Evolutionary conservation across 2,329 filamentous ascomycete genomes (phyloP).

Genomic region (Fusarium sterilihyphosum): DNA sequence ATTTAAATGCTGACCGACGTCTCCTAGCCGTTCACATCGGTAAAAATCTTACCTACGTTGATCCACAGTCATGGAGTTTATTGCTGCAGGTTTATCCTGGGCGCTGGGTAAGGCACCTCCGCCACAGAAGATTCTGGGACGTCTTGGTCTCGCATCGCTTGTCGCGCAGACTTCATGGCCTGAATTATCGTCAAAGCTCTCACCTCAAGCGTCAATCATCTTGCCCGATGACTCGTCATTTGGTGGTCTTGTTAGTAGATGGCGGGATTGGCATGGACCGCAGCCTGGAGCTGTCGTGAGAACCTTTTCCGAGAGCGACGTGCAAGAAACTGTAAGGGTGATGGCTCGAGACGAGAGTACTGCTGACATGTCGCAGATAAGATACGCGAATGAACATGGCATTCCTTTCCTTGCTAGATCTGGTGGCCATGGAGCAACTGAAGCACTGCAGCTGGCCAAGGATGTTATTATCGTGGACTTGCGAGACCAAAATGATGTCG

Average conservation of each 20-base stretch:
- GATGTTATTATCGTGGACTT: constrained; percentile 19
- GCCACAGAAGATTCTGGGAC: not conserved
- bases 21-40: too few species aligned
- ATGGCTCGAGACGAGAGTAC: fast-evolving
- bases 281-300: constrained; percentile 9
- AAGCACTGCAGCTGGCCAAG: constrained; percentile 17
- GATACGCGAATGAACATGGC: constrained; percentile 13
- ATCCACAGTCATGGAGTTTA: constrained; percentile 4
- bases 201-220: constrained; percentile 5
- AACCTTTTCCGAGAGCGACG: constrained; percentile 13
- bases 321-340: constrained; percentile 20
- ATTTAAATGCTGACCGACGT: not conserved
- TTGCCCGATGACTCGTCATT: not conserved
- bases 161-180: constrained; percentile 2
- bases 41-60: fast-evolving
- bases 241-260: not conserved
- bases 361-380: constrained; percentile 1
- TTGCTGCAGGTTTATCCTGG: constrained; percentile 24
- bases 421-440: constrained; percentile 23
- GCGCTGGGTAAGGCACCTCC: not conserved
- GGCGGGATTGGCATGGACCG: constrained; percentile 32
- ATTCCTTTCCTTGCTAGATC: constrained; percentile 24
- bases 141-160: constrained; percentile 13
- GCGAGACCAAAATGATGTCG: not conserved
- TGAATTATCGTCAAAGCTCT: constrained; percentile 9